Evolutionary conservation across 257 asterid species (phyloP).

Genomic region (Plantago elongata): DNA sequence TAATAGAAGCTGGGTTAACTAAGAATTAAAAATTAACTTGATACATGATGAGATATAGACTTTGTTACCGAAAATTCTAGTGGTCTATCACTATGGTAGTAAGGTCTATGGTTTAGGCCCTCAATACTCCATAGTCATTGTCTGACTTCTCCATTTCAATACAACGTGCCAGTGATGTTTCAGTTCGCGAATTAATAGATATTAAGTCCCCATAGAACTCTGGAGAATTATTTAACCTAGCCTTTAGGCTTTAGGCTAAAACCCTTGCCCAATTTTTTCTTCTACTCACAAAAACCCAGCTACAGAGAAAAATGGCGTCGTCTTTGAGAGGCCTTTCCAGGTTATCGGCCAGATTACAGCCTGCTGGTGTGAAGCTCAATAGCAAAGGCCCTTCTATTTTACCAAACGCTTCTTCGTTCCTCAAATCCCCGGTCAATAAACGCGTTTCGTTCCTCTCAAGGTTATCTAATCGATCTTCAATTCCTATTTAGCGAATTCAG

Average conservation of each 20-base stretch:
- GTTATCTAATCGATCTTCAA: conserved; percentile 14
- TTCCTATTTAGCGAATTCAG: neutral
- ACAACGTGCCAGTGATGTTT: too few species aligned
- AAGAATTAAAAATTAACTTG: too few species aligned
- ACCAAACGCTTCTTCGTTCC: conserved; percentile 18
- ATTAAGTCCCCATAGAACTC: too few species aligned
- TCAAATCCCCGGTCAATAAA: conserved; percentile 29
- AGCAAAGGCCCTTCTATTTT: neutral
- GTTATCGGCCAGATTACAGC: conserved; percentile 38
- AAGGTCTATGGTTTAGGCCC: too few species aligned
- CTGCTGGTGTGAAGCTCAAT: conserved; percentile 24
- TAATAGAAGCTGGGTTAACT: too few species aligned
- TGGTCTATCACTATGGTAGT: too few species aligned
- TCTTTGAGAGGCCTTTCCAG: conserved; percentile 28
- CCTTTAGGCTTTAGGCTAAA: conserved; percentile 1
- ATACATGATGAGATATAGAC: too few species aligned
- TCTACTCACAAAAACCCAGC: neutral
- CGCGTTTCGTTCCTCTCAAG: conserved; percentile 40
- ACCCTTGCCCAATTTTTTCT: conserved; percentile 11
- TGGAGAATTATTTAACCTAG: too few species aligned
- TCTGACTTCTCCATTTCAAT: too few species aligned
- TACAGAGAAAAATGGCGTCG: conserved; percentile 34
- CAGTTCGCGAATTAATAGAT: too few species aligned
- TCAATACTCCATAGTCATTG: too few species aligned
- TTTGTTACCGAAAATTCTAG: too few species aligned